A percentile compares a stretch with the other conserved stretches of the same genome.
Conservation (phyloP, 148 eudicot species). For the Camellia granthamiana region DNA sequence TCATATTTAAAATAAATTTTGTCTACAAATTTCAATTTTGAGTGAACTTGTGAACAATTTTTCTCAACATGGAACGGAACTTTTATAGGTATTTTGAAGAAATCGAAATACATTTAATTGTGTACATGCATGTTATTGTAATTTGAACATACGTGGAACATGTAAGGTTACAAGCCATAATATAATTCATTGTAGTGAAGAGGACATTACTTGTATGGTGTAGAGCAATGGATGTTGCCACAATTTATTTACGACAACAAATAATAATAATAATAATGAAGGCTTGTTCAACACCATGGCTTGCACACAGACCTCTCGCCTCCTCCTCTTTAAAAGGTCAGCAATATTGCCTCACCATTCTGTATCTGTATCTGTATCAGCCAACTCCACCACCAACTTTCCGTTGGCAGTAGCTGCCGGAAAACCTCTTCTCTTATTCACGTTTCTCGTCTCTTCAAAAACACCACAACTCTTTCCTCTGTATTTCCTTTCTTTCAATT, state of each 20-base stretch:
- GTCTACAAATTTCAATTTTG: too few relatives aligned
- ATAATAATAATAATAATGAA: background rate
- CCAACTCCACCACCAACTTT: background rate
- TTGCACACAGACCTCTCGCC: background rate
- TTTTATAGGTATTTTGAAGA: background rate
- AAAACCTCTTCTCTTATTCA: background rate
- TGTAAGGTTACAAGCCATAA: background rate
- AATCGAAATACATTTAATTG: background rate
- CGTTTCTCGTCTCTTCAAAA: too few relatives aligned
- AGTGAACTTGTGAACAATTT: too few relatives aligned
- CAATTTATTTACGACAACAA: background rate
- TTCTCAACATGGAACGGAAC: too few relatives aligned
- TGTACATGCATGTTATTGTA: background rate
- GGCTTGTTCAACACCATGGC: background rate
- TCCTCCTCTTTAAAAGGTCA: background rate
- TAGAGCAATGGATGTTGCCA: slow-evolving; percentile 12
- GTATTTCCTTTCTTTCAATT: too few relatives aligned
- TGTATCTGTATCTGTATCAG: too few relatives aligned
- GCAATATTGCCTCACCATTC: background rate
- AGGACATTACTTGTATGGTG: too few relatives aligned
- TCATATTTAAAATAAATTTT: too few relatives aligned
- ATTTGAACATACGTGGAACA: background rate
- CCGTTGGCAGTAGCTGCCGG: background rate
- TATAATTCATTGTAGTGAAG: too few relatives aligned
- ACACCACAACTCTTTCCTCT: background rate